Conservation (phyloP, 768 basidiomycete species). For the Lyophyllum semitale region DNA sequence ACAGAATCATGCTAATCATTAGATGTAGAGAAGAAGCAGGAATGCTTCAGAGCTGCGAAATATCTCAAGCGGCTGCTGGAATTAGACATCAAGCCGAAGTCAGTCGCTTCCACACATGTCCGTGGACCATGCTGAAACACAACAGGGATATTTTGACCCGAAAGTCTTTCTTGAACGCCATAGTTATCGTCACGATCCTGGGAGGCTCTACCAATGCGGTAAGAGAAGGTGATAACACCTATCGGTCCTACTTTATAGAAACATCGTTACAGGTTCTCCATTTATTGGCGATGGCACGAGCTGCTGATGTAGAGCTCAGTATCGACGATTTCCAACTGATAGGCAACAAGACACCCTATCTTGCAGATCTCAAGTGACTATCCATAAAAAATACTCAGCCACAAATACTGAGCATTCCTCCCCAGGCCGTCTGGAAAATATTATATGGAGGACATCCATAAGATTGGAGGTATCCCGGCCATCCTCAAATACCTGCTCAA, state of each 20-base stretch:
- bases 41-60: constrained; percentile 77
- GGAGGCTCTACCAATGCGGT: constrained; percentile 91
- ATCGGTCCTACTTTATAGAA: background rate
- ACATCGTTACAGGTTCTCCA: constrained; percentile 64
- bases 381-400: background rate
- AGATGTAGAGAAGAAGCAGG: constrained; percentile 71
- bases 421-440: constrained; percentile 74
- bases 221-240: constrained; percentile 17
- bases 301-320: constrained; percentile 67
- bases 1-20: background rate
- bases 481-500: constrained; percentile 83
- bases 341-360: constrained; percentile 77
- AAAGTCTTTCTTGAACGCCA: constrained; percentile 77
- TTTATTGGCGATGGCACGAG: constrained; percentile 81
- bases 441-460: constrained; percentile 90
- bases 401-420: background rate
- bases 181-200: constrained; percentile 74
- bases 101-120: background rate
- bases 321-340: constrained; percentile 89
- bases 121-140: background rate
- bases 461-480: constrained; percentile 82
- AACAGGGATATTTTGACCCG: constrained; percentile 46
- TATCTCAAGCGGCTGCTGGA: constrained; percentile 77
- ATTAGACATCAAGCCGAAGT: constrained; percentile 82
- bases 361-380: constrained; percentile 77